phyloP scores from a whole-genome alignment of 2,329 filamentous ascomycete genomes.

The Phyllosticta capitalensis region DNA sequence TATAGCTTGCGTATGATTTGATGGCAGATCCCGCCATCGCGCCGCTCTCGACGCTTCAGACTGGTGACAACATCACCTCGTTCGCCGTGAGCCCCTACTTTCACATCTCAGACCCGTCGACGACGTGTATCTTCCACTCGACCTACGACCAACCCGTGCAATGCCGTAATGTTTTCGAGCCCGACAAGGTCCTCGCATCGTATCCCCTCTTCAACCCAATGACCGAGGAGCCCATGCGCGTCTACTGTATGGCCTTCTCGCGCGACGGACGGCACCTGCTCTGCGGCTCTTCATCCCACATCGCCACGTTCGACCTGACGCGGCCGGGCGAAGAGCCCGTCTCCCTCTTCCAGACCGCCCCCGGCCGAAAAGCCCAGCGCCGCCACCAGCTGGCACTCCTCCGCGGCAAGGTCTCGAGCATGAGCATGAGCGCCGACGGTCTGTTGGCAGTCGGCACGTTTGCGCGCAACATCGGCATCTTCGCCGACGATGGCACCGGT shows the following conservation, averaged over 20 bases:
- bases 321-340: conserved; percentile 19
- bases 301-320: conserved; percentile 48
- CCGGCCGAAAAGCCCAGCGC: conserved; percentile 27
- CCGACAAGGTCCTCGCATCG: conserved; percentile 29
- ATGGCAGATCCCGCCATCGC: conserved; percentile 23
- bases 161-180: conserved; percentile 37
- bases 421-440: conserved; percentile 35
- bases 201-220: conserved; percentile 47
- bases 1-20: conserved; percentile 2
- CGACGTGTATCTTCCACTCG: conserved; percentile 43
- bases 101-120: conserved; percentile 40
- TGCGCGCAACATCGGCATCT: conserved; percentile 47
- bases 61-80: conserved; percentile 45
- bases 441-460: conserved; percentile 49
- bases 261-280: conserved; percentile 43
- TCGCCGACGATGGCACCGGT: conserved; percentile 40
- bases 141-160: conserved; percentile 46
- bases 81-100: conserved; percentile 47
- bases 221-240: conserved; percentile 48
- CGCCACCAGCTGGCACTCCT: conserved; percentile 37
- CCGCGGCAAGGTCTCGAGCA: conserved; percentile 42
- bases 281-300: conserved; percentile 44
- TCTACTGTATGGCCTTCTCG: conserved; percentile 46
- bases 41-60: conserved; percentile 19
- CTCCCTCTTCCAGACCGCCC: conserved; percentile 33